Conservation (phyloP, 2,329 filamentous ascomycete genomes). For the Aschersonia sp. region DNA sequence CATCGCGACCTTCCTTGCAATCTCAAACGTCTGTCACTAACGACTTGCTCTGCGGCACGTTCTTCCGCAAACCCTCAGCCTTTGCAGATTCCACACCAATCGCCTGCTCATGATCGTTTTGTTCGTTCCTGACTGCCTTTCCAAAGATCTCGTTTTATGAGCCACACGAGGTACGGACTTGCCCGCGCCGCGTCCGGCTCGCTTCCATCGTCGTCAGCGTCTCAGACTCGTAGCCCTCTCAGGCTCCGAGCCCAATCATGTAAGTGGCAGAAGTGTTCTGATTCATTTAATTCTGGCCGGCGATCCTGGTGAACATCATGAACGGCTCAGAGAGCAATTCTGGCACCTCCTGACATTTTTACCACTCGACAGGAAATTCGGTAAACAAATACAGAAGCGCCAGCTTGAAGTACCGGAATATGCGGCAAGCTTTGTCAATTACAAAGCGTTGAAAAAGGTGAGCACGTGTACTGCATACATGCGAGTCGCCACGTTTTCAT, state of each 20-base stretch:
- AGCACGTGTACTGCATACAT: not conserved
- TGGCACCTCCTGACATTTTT: not conserved
- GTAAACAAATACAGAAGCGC: constrained; percentile 97
- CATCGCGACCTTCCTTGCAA: too few relatives aligned
- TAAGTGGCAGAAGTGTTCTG: constrained; percentile 11
- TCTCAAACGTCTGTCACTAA: too few relatives aligned
- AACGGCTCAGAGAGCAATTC: not conserved
- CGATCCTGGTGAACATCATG: not conserved
- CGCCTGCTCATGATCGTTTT: not conserved
- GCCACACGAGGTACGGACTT: too few relatives aligned
- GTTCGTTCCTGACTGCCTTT: not conserved
- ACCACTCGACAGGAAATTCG: constrained; percentile 70
- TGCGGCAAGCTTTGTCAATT: constrained; percentile 97
- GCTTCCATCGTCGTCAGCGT: not conserved
- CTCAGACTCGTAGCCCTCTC: constrained; percentile 2
- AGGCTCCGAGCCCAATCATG: constrained; percentile 15
- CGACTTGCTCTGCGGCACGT: not conserved
- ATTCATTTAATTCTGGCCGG: not conserved
- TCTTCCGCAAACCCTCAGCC: not conserved
- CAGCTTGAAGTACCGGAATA: constrained; percentile 99
- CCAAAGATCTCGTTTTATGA: too few relatives aligned
- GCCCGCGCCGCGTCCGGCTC: not conserved
- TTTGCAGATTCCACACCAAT: not conserved
- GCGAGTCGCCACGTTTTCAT: too few relatives aligned
- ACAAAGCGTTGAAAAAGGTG: constrained; percentile 98